These are phyloP conservation scores for Amanita jacksonii DNA, from an alignment of 768 basidiomycete species.

Conservation along the genomic window DNA sequence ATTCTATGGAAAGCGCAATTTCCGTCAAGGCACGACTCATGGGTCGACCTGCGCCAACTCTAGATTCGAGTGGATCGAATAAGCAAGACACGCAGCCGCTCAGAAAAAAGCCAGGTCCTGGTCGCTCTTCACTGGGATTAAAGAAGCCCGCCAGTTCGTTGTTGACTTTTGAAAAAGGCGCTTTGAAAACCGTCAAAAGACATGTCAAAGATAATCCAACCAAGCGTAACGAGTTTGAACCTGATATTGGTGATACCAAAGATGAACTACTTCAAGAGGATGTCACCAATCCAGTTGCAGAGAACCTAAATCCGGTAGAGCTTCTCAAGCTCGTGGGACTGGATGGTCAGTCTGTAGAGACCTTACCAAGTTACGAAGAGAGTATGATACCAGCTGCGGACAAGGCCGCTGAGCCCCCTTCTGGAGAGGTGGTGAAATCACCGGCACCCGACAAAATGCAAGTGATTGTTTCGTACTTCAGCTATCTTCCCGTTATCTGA, in stretches of 20 bases:
- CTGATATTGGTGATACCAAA: background rate
- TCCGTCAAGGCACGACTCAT: conserved; percentile 40
- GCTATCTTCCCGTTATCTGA: background rate
- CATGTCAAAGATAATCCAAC: conserved; percentile 15
- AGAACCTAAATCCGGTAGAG: conserved; percentile 20
- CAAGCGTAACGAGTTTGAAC: conserved; percentile 4
- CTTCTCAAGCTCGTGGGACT: conserved; percentile 44
- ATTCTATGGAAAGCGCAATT: conserved; percentile 29
- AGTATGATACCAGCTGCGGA: conserved; percentile 14
- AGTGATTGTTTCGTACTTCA: background rate
- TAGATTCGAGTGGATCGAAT: conserved; percentile 2
- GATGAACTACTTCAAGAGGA: background rate
- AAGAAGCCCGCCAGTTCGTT: conserved; percentile 40
- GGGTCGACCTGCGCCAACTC: conserved; percentile 14
- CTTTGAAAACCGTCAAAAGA: conserved; percentile 40
- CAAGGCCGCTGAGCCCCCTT: background rate
- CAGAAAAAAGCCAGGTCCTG: conserved; percentile 36
- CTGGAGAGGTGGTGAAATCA: background rate
- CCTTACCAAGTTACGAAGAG: conserved; percentile 54
- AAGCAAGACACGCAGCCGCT: conserved; percentile 3
- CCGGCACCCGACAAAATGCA: background rate
- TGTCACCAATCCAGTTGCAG: background rate
- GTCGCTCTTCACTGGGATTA: conserved; percentile 38
- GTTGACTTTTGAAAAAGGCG: conserved; percentile 43
- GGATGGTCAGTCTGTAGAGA: conserved; percentile 24